phyloP scores from a whole-genome alignment of 2,329 filamentous ascomycete genomes.

The Trichoderma atrobrunneum region DNA sequence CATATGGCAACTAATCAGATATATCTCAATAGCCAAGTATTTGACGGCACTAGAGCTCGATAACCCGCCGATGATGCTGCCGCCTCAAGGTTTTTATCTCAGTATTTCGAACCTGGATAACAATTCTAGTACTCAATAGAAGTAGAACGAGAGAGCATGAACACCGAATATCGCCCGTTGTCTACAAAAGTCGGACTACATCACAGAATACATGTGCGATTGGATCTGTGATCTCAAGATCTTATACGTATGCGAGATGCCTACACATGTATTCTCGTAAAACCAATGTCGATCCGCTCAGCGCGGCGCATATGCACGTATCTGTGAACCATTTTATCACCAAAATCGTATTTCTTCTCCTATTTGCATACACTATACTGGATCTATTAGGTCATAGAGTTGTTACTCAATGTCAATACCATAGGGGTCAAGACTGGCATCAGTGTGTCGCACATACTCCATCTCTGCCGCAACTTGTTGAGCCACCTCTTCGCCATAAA shows the following conservation, averaged over 20 bases:
- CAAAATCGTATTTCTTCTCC: too few relatives aligned
- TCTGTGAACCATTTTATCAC: too few relatives aligned
- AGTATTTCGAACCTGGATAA: not conserved
- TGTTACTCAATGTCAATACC: not conserved
- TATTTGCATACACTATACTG: not conserved
- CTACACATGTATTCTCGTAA: too few relatives aligned
- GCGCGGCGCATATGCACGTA: too few relatives aligned
- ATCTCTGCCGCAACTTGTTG: not conserved
- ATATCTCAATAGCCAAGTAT: not conserved
- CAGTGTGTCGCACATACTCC: not conserved
- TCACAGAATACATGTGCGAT: too few relatives aligned
- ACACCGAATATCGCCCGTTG: too few relatives aligned
- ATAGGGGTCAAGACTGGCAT: not conserved
- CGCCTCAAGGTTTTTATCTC: not conserved
- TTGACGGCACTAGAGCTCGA: not conserved
- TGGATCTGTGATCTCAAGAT: too few relatives aligned
- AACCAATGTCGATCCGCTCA: too few relatives aligned
- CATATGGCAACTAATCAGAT: not conserved
- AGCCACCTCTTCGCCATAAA: not conserved
- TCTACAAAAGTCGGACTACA: too few relatives aligned
- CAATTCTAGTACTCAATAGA: not conserved
- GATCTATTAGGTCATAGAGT: not conserved
- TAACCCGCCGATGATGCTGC: not conserved
- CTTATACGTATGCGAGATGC: too few relatives aligned
- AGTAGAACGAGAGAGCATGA: not conserved